Percentiles rank a stretch among this genome's conserved stretches.
These are phyloP conservation scores for Colletotrichum echinochloae DNA, from an alignment of 2,329 filamentous ascomycete species.

Conservation along the genomic window DNA sequence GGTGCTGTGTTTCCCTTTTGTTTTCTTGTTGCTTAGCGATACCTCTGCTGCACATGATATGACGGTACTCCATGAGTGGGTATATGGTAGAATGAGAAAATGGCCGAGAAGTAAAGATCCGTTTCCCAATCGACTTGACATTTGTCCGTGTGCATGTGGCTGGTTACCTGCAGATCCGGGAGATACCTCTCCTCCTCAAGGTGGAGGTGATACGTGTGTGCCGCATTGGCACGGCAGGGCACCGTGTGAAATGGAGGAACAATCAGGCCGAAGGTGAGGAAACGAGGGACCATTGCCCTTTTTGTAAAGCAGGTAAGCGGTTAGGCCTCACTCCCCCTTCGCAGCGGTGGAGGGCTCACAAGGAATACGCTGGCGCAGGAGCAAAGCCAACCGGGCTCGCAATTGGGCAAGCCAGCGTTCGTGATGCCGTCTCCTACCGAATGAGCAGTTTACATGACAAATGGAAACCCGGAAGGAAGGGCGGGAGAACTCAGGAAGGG, in stretches of 20 bases:
- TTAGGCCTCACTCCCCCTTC: neutral
- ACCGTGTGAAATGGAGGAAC: neutral
- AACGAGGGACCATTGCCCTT: neutral
- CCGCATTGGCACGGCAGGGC: neutral
- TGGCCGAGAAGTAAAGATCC: neutral
- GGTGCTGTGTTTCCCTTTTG: neutral
- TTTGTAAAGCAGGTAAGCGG: neutral
- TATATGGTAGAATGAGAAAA: constrained; percentile 4
- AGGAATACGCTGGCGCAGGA: neutral
- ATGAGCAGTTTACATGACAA: constrained; percentile 41
- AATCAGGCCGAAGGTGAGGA: neutral
- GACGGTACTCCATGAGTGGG: neutral
- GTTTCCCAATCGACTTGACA: neutral
- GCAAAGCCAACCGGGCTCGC: neutral
- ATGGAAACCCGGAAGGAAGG: constrained; percentile 33
- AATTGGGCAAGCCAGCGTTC: constrained; percentile 15
- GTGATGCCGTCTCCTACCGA: constrained; percentile 35
- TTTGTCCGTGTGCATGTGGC: neutral
- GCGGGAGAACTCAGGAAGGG: constrained; percentile 4
- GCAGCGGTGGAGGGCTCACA: neutral
- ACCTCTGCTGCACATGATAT: constrained; percentile 28
- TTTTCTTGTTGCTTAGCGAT: constrained; percentile 29
- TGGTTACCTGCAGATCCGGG: neutral
- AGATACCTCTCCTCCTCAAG: neutral
- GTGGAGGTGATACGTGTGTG: neutral